phyloP scores from a whole-genome alignment of 768 basidiomycete genomes.

The Tulasnella sp. region DNA sequence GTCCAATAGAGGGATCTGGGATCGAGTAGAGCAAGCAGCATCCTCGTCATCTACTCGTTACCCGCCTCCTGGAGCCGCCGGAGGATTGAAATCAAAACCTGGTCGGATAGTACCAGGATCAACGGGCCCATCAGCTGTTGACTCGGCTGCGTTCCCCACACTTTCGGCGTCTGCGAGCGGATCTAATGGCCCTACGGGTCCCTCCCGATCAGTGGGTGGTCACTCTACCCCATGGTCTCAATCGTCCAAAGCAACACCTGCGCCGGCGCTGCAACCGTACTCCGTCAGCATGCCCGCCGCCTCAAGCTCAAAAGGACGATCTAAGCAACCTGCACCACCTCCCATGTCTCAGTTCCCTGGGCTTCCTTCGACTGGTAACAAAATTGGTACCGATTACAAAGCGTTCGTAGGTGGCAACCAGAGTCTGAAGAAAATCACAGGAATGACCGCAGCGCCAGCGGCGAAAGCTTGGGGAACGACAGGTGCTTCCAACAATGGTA shows the following conservation, averaged over 20 bases:
- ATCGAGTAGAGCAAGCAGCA: constrained; percentile 78
- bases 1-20: constrained; percentile 59
- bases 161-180: background rate
- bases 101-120: constrained; percentile 24
- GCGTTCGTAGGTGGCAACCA: constrained; percentile 42
- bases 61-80: constrained; percentile 33
- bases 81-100: constrained; percentile 11
- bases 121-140: constrained; percentile 19
- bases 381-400: constrained; percentile 3
- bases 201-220: constrained; percentile 6
- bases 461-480: constrained; percentile 32
- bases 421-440: constrained; percentile 55
- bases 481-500: constrained; percentile 11
- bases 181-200: constrained; percentile 32
- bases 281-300: constrained; percentile 37
- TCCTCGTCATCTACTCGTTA: constrained; percentile 29
- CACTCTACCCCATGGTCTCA: constrained; percentile 33
- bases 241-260: constrained; percentile 7
- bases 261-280: constrained; percentile 21
- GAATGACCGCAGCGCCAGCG: constrained; percentile 30
- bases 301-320: constrained; percentile 20
- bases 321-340: constrained; percentile 10
- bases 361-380: constrained; percentile 39
- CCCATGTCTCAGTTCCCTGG: constrained; percentile 45
- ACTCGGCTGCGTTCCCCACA: too few species aligned